Evolutionary conservation across 1,284 basidiomycete species (phyloP).

Genomic region (Marasmius sp.): DNA sequence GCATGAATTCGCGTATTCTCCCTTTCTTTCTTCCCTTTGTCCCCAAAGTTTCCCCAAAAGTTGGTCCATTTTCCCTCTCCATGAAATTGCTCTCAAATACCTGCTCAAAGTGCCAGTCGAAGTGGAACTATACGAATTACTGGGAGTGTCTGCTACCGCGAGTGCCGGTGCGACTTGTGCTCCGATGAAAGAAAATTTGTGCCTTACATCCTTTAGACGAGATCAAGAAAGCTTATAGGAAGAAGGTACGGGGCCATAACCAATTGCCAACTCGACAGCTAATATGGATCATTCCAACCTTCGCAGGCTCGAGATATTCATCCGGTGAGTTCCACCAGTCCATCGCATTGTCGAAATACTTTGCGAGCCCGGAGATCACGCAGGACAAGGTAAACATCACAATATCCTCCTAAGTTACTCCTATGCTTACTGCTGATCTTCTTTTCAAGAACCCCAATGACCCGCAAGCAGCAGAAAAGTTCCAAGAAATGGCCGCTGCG

Average conservation of each 20-base stretch:
- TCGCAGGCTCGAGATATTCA: constrained; percentile 85
- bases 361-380: constrained; percentile 2
- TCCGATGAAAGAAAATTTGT: constrained; percentile 13
- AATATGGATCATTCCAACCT: constrained; percentile 23
- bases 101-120: constrained; percentile 62
- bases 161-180: constrained; percentile 53
- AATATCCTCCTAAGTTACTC: not conserved
- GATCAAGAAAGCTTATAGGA: constrained; percentile 91
- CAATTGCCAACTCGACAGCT: constrained; percentile 9
- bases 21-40: not conserved
- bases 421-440: constrained; percentile 13
- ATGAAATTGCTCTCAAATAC: not conserved
- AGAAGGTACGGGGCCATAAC: constrained; percentile 57
- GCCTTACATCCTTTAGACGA: constrained; percentile 50
- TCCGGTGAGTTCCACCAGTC: constrained; percentile 61
- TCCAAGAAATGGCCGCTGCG: constrained; percentile 89
- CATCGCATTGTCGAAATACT: constrained; percentile 2
- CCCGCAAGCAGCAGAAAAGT: constrained; percentile 74
- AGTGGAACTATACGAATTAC: constrained; percentile 77
- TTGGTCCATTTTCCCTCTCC: not conserved
- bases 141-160: constrained; percentile 70
- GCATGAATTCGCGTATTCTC: constrained; percentile 8
- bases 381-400: constrained; percentile 61
- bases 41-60: not conserved
- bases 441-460: constrained; percentile 73